Evolutionary conservation across 2,329 filamentous ascomycete genomes (phyloP), one percentile per base, ranked within the genome.

Genomic region (Zymoseptoria tritici): DNA sequence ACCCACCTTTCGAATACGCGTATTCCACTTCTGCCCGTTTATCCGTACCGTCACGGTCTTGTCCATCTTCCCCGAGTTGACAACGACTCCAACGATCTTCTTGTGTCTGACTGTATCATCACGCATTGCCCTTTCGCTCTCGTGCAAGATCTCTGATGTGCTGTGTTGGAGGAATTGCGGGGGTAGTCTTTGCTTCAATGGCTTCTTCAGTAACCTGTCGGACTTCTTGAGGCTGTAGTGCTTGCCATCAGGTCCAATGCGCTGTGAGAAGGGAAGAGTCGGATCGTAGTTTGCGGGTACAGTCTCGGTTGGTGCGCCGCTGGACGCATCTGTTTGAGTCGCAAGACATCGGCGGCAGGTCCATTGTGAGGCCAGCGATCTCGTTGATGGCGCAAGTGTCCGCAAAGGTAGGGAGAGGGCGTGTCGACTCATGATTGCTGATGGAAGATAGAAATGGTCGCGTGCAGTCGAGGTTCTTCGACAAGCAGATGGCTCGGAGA

Each of bases 41-140:
- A 92, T 81, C 65, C 85, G 83, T 63, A 92, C 89, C 75, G 89
- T 91, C 59, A 91, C 88, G 2, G 89, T 91, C 75, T 87, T 89
- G 60, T 85, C 77, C 87, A 91, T 91, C 60, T 86, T 81, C 20
- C 89, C 90, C 6, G 89, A 85, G 50, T 88, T 90, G 55, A 92
- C 83, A 22, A 93, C 90, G 49, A 93, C 84, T 63, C 88, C 88
- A 2, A 70, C 64, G 71, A 67, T 69, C 58, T 66, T 62, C 60
- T 65, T 68, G 54, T 70, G 67, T 52, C 59, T 58, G 24, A 57
- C 52, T 7, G 62, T 60, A 51, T 66, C 61, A 50, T 66, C 65
- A 49, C 68, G 60, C 58, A 67, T 62, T 54, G 59, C 62, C 53
- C 64, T 63, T 59, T 73, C 70, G 13, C 64, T 59, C 36, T 64